Evolutionary conservation across 257 asterid species (phyloP), one percentile per base, ranked within the genome.

Genomic region (Plectranthus barbatus): DNA sequence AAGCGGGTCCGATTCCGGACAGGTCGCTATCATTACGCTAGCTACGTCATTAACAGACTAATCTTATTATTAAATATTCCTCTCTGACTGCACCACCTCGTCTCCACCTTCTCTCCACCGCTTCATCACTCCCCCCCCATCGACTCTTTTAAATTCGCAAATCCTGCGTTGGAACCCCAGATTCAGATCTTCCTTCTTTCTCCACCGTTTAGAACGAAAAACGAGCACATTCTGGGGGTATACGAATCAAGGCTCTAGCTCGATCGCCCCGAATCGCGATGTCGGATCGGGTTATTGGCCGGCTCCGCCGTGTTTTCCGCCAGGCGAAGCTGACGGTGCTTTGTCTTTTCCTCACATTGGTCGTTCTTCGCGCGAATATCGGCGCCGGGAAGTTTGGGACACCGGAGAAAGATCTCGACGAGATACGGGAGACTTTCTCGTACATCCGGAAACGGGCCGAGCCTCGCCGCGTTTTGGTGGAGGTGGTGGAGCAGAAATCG

Each of bases 381-480:
- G 97, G 96, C 14, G 95, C 96, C 50, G 96, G 97, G 1, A 91
- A 74, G 70, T 87, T 87, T 55, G 96, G 97, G 17, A 84, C 95
- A 7, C 96, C 98, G 49, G 92, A 85, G 64, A 83, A 91, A 44
- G 98, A 91, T 70, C 75, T 91, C 11, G 82, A 85, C 14, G 95
- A 85, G 62, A 83, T 91, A 81, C 87, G 95, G 3, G 83, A 89
- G 4, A 84, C 98, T 0, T 79, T 91, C 67, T 83, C 91, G 7
- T 79, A 80, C 81, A 76, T 83, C 49, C 83, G 95, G 45, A 70
- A 66, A 37, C 85, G 91, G 7, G 74, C 83, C 33, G 95, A 85
- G 77, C 90, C 95, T 0, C 88, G 98, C 54, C 95, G 95, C 17
- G 87, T 86, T 8, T 67, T 88, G 31, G 92, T 75, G 40, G 94